phyloP scores from a whole-genome alignment of 257 asterid species.

The Nicotiana tabacum region DNA sequence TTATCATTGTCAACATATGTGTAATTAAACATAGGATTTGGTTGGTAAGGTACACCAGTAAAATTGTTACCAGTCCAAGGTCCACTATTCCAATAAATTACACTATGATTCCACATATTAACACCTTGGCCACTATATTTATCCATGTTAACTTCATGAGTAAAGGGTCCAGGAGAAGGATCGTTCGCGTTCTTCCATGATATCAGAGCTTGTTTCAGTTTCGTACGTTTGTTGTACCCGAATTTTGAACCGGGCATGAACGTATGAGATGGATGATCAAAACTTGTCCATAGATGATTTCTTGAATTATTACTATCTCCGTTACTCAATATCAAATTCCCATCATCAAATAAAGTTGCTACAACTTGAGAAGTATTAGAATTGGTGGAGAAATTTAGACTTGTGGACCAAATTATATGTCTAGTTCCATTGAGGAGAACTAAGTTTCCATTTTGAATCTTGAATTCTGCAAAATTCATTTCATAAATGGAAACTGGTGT shows the following conservation, averaged over 20 bases:
- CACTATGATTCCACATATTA: slow-evolving; percentile 3
- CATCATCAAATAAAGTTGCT: neutral
- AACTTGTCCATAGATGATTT: neutral
- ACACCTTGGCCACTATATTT: neutral
- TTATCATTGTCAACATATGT: slow-evolving; percentile 10
- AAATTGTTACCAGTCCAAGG: slow-evolving; percentile 9
- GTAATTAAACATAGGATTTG: neutral
- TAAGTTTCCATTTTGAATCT: neutral
- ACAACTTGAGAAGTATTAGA: neutral
- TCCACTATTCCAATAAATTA: slow-evolving; percentile 5
- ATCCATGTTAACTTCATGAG: neutral
- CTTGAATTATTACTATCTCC: neutral
- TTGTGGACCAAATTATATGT: slow-evolving; percentile 8
- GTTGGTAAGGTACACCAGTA: slow-evolving; percentile 3
- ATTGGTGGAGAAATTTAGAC: neutral
- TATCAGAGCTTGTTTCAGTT: neutral
- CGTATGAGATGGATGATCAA: slow-evolving; percentile 9
- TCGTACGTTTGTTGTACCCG: slow-evolving; percentile 4
- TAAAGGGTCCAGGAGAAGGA: neutral
- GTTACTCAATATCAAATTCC: neutral
- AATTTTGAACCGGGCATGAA: slow-evolving; percentile 4
- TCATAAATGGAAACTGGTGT: slow-evolving; percentile 7
- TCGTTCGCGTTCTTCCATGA: neutral
- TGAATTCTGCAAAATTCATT: slow-evolving; percentile 7
- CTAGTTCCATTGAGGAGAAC: neutral